Evolutionary conservation across 164 flowering plant genomes (phyloP).

Genomic region (Chloranthus sessilifolius): DNA sequence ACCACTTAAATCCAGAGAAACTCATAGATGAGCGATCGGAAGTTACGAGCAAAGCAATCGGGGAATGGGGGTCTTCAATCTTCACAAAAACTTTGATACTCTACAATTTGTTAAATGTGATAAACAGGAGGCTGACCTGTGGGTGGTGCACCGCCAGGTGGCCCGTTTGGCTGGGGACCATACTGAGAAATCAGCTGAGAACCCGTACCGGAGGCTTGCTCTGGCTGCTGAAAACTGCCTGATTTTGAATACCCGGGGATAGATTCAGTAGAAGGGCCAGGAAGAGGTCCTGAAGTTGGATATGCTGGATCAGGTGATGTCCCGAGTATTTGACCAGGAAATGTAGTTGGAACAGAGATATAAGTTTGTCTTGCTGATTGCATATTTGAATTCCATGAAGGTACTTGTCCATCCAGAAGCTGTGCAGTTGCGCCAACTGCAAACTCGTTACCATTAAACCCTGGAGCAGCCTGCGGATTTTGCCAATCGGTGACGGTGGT

Average conservation of each 20-base stretch:
- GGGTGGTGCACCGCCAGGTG: conserved; percentile 30
- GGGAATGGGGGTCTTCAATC: not conserved
- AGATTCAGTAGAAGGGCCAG: conserved; percentile 21
- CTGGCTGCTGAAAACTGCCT: conserved; percentile 10
- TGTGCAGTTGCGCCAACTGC: conserved; percentile 24
- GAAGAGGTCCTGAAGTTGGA: conserved; percentile 8
- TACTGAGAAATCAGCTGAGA: conserved; percentile 19
- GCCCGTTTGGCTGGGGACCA: conserved; percentile 24
- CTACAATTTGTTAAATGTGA: too few relatives aligned
- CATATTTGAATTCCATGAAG: conserved; percentile 50
- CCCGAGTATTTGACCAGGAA: conserved; percentile 41
- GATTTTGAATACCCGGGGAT: conserved; percentile 4
- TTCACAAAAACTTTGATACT: too few relatives aligned
- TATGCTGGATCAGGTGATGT: conserved; percentile 20
- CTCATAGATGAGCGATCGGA: not conserved
- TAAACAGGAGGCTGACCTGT: conserved; percentile 30
- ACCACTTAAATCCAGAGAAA: too few relatives aligned
- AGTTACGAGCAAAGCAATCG: not conserved
- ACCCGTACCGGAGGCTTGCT: conserved; percentile 8
- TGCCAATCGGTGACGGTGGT: conserved; percentile 41
- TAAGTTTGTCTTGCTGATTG: conserved; percentile 32
- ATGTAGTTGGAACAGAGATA: conserved; percentile 30
- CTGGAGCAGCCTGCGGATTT: conserved; percentile 35
- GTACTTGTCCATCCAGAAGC: conserved; percentile 24
- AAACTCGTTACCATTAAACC: conserved; percentile 28